Evolutionary conservation across 116 monocot genomes (phyloP), one percentile per base, ranked within the genome.

Genomic region (Papilionanthe hybrid): DNA sequence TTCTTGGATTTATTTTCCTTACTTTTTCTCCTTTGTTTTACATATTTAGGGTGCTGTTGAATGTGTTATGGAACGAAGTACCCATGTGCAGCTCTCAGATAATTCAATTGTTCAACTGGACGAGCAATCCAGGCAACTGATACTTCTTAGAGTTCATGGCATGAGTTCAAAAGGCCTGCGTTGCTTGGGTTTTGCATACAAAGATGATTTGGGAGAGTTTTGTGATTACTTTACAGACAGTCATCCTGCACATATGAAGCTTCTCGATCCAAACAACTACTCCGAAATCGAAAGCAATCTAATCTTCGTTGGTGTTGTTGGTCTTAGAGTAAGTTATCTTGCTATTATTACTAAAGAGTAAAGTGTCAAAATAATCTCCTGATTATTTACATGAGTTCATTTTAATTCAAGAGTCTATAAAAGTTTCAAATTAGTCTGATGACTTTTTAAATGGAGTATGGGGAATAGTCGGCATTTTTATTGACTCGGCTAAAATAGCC

Each of bases 161-260:
- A 92, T 92, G 92, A 87, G 92, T 82, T 92, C 92, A 65, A 89
- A 92, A 71, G 92, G 92, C 1, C 79, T 92, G 80, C 81, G 92
- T 11, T 92, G 92, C 77, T 86, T 92, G 78, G 89, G 85, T 22
- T 84, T 92, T 77, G 85, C 92, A 55, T 92, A 83, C 78, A 92
- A 84, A 81, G 87, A 92, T 85, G 89, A 87, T 30, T 72, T 89
- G 78, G 85, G 82, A 42, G 92, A 87, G 82, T 86, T 92, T 69
- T 81, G 80, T 19, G 92, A 92, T 80, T 89, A 92, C 29, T 75
- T 80, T 80, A 32, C 80, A 1, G 86, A 87, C 0, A 73, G 58
- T 74, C 92, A 92, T 81, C 85, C 85, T 55, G 79, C 92, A 55
- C 89, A 92, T 66, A 83, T 78, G 72, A 89, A 87, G 82, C 84